Base-by-base conservation (phyloP, 2,329 filamentous ascomycete genomes). In the Bertia moriformis region DNA sequence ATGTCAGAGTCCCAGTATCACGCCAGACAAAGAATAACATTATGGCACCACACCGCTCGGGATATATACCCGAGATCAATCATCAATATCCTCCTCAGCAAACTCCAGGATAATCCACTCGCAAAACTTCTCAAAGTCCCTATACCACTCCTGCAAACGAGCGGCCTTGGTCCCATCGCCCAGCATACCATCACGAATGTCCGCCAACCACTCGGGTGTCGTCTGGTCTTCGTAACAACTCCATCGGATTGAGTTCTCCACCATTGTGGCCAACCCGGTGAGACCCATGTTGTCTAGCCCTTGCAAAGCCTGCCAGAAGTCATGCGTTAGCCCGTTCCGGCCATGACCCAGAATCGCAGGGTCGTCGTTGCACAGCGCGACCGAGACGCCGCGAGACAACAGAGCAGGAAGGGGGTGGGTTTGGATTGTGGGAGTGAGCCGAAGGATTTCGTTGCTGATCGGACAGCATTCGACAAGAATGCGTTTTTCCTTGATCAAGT, bases 231-330 rank as follows among this genome's bases (percentile, higher is more conserved):
- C 86, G 49, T 88, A 93, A 17, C 80, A 82, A 5, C 86, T 81
- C 85, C 86, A 96, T 30, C 84, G 71, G 35, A 96, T 77, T 46
- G 85, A 93, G 53, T 94, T 96, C 66, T 96, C 87, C 0, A 87
- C 89, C 48, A 98, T 67, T 41, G 79, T 83, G 0, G 83, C 89
- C 39, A 96, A 61, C 0, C 88, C 89, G 10, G 84, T 86, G 2
- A 96, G 67, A 0, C 88, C 91, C 13, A 95, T 71, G 51, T 93
- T 94, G 42, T 93, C 81, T 74, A 88, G 91, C 0, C 84, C 88
- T 58, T 94, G 87, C 15, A 95, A 63, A 1, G 83, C 82, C 58
- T 93, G 86, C 85, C 86, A 95, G 58, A 93, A 94, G 59, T 95
- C 87, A 57, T 93, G 84, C 2, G 83, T 89, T 69, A 91, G 78